A percentile compares a stretch with the other conserved stretches of the same genome.
phyloP scores from a whole-genome alignment of 768 basidiomycete genomes.

The Phlebiopsis flavidoalba region DNA sequence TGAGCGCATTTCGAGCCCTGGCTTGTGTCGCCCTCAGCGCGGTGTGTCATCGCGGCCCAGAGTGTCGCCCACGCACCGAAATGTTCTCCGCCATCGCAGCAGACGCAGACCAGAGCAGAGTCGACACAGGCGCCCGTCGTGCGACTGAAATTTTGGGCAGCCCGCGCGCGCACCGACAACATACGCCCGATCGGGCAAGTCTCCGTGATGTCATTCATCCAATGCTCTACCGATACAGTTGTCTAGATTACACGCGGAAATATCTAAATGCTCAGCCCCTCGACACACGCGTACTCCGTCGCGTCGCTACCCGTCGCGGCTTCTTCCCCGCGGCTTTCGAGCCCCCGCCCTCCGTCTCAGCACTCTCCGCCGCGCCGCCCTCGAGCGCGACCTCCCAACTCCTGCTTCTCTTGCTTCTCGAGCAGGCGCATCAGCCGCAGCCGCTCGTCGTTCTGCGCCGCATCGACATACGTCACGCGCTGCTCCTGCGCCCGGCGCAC shows the following conservation, averaged over 20 bases:
- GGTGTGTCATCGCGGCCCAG: neutral
- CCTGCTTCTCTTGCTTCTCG: conserved; percentile 9
- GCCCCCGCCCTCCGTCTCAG: neutral
- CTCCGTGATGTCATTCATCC: neutral
- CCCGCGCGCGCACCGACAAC: neutral
- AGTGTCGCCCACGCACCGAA: neutral
- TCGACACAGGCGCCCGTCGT: neutral
- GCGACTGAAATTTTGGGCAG: neutral
- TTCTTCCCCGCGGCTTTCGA: neutral
- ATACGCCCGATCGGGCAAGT: conserved; percentile 3
- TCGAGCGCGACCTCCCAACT: neutral
- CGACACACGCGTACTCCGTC: neutral
- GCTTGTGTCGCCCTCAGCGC: conserved; percentile 34
- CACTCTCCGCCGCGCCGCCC: neutral
- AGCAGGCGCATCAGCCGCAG: conserved; percentile 53
- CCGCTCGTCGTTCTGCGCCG: conserved; percentile 54
- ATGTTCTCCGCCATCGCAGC: conserved; percentile 6
- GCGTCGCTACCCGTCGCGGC: neutral
- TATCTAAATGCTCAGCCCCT: neutral
- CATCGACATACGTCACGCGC: conserved; percentile 66
- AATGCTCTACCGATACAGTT: neutral
- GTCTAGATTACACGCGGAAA: neutral
- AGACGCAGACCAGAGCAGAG: neutral
- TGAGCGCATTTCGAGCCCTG: conserved; percentile 72
- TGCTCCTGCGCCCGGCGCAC: conserved; percentile 34